A percentile compares a stretch with the other conserved stretches of the same genome.
Conservation (phyloP, 2,329 filamentous ascomycete genomes). For the Talaromyces piceae region DNA sequence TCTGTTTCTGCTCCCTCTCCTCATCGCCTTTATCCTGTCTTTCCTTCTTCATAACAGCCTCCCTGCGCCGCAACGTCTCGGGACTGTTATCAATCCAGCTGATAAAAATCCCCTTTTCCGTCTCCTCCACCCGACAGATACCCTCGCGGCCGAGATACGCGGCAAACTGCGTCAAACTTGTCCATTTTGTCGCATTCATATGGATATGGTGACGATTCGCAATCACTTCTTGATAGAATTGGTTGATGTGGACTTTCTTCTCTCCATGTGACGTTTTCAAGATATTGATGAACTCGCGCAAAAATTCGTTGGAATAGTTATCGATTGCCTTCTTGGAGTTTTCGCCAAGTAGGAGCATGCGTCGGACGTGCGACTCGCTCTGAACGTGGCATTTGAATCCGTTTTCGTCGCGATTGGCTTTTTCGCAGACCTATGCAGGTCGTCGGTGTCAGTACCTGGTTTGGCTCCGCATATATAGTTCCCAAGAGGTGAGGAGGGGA, state of each 20-base stretch:
- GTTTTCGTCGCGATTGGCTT: conserved; percentile 76
- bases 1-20: conserved; percentile 73
- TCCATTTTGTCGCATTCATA: conserved; percentile 90
- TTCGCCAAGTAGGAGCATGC: conserved; percentile 81
- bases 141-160: conserved; percentile 81
- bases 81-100: conserved; percentile 88
- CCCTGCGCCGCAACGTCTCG: conserved; percentile 70
- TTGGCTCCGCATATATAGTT: neutral
- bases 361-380: conserved; percentile 78
- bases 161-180: conserved; percentile 79
- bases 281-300: conserved; percentile 67
- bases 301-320: conserved; percentile 74
- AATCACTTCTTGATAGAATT: conserved; percentile 94
- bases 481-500: neutral
- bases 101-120: conserved; percentile 73
- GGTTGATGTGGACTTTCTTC: conserved; percentile 81
- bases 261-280: conserved; percentile 81
- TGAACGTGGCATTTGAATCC: conserved; percentile 82
- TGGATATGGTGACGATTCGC: conserved; percentile 74
- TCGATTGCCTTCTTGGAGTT: conserved; percentile 78
- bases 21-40: conserved; percentile 85
- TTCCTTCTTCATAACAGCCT: conserved; percentile 76
- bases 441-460: neutral
- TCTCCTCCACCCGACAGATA: conserved; percentile 84
- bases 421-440: conserved; percentile 49